phyloP scores from a whole-genome alignment of 495 filamentous ascomycete species.

The Penicillium daleae region DNA sequence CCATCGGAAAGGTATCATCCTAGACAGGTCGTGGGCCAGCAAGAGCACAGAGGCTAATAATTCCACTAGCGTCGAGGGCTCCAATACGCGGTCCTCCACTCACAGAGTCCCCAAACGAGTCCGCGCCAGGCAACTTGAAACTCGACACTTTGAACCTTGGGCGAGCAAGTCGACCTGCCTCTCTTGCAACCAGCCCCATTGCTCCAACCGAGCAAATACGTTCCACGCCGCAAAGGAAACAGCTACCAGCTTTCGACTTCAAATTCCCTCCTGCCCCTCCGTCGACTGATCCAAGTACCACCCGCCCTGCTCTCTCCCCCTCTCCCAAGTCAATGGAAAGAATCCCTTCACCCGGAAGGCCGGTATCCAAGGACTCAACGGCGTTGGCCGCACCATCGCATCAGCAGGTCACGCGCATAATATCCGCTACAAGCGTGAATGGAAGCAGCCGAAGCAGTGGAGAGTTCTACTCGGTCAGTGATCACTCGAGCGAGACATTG shows the following conservation, averaged over 20 bases:
- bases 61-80: constrained; percentile 28
- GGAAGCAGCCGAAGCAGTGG: constrained; percentile 80
- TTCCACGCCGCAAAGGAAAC: constrained; percentile 38
- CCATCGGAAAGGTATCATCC: constrained; percentile 45
- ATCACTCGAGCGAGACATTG: constrained; percentile 90
- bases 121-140: constrained; percentile 26
- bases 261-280: constrained; percentile 63
- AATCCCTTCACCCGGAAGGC: constrained; percentile 20
- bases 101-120: constrained; percentile 35
- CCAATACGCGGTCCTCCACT: constrained; percentile 34
- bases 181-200: constrained; percentile 35
- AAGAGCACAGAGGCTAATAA: constrained; percentile 10
- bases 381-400: constrained; percentile 48
- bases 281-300: constrained; percentile 32
- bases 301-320: constrained; percentile 43
- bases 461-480: constrained; percentile 92
- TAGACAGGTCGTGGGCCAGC: not conserved
- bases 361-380: constrained; percentile 19
- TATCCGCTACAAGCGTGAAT: constrained; percentile 71
- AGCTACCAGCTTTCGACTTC: constrained; percentile 61
- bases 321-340: constrained; percentile 28
- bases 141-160: constrained; percentile 38
- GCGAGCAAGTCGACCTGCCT: constrained; percentile 29
- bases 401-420: constrained; percentile 66
- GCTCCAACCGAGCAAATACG: constrained; percentile 34